Conservation (phyloP, 805 yeast genomes). For the Sungouiella blattae region DNA sequence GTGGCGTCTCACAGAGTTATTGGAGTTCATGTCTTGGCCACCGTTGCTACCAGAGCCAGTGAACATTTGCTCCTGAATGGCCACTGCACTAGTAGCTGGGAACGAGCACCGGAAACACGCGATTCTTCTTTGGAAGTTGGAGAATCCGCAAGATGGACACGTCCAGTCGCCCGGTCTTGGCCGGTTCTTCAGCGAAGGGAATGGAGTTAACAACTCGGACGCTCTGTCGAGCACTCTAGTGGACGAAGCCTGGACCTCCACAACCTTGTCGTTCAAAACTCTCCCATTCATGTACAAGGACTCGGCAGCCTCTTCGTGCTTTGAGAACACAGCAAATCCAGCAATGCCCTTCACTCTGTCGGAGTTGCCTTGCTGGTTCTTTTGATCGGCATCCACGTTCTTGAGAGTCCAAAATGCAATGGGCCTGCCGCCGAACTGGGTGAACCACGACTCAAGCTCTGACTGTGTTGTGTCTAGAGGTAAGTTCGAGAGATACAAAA, state of each 20-base stretch:
- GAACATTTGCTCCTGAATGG: constrained; percentile 62
- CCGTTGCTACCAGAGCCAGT: constrained; percentile 4
- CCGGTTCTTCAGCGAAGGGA: constrained; percentile 79
- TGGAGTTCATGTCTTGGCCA: not conserved
- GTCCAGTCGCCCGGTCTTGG: constrained; percentile 98
- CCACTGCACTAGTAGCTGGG: constrained; percentile 73
- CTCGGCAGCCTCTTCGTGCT: constrained; percentile 84
- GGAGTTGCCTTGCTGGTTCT: constrained; percentile 11
- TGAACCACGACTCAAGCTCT: constrained; percentile 88
- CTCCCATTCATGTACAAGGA: constrained; percentile 79
- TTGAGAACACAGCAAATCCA: constrained; percentile 82
- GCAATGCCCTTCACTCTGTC: constrained; percentile 46
- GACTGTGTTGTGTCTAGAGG: constrained; percentile 86
- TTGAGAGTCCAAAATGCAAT: constrained; percentile 86
- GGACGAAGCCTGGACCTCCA: constrained; percentile 87
- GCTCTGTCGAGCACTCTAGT: constrained; percentile 75
- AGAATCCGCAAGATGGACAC: constrained; percentile 95
- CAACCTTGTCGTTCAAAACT: constrained; percentile 62
- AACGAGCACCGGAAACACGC: constrained; percentile 92
- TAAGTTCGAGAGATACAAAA: constrained; percentile 74
- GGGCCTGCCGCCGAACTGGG: constrained; percentile 82
- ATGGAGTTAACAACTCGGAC: constrained; percentile 74
- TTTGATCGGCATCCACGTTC: constrained; percentile 36
- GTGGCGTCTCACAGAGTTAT: constrained; percentile 3
- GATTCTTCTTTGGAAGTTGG: constrained; percentile 89